Evolutionary conservation across 805 yeast genomes (phyloP).

Genomic region (Wickerhamiella lipophila): DNA sequence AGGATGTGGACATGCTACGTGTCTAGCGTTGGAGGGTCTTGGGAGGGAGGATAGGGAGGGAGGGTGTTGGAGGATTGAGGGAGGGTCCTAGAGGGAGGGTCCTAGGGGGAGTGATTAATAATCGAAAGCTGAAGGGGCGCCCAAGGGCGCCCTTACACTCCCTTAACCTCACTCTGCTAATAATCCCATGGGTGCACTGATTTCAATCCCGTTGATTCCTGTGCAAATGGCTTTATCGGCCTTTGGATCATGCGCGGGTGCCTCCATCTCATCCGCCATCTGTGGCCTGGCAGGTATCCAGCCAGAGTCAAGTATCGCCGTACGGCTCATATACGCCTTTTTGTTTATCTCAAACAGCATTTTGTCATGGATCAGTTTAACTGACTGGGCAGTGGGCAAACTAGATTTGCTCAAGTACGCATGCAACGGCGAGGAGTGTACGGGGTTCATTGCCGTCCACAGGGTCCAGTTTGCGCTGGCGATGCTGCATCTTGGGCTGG

Average conservation of each 20-base stretch:
- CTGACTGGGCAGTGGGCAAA: constrained; percentile 63
- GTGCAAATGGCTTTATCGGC: constrained; percentile 49
- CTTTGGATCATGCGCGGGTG: constrained; percentile 66
- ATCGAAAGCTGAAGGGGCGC: no score
- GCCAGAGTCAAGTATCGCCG: constrained; percentile 62
- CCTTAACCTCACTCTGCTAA: background rate
- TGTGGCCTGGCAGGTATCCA: constrained; percentile 41
- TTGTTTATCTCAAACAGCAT: constrained; percentile 65
- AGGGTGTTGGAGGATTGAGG: no score
- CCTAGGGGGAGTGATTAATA: no score
- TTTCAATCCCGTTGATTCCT: constrained; percentile 41
- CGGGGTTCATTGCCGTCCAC: constrained; percentile 93
- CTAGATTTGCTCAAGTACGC: constrained; percentile 57
- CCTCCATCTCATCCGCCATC: constrained; percentile 61
- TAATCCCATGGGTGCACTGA: constrained; percentile 30
- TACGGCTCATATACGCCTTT: constrained; percentile 76
- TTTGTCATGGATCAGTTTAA: constrained; percentile 83
- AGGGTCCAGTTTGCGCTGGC: constrained; percentile 83
- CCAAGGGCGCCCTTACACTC: no score
- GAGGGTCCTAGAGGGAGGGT: no score
- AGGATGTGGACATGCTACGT: constrained; percentile 57
- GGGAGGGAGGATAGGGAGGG: no score
- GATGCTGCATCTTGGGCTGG: constrained; percentile 57
- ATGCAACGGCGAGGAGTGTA: constrained; percentile 72
- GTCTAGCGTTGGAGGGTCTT: background rate